Base-by-base conservation (phyloP, 177 flowering plant genomes). In the Vitis hybrid region DNA sequence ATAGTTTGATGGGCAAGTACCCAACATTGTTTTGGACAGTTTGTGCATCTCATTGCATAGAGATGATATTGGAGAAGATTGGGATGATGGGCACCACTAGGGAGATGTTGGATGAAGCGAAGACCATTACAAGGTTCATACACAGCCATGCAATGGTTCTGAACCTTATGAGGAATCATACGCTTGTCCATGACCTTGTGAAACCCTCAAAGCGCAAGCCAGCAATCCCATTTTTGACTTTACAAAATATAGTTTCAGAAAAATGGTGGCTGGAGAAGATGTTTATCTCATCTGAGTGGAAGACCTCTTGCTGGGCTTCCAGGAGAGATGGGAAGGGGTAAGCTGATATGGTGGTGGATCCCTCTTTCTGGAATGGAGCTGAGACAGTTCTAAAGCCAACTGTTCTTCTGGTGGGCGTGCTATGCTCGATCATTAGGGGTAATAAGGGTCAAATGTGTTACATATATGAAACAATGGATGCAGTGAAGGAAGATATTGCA, bases 401-500 rank as follows among this genome's bases (percentile, higher is more conserved):
- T 30, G 63, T 80, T 56, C 94, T 94, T 2, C 73, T 91, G 13
- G 75, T 89, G 57, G 74, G 74, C 2, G 76, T 81, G 46, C 18
- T 86, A 18, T 66, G 63, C 49, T 70, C 82, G 65, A 65, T 86
- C 46, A 60, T 68, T 56, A 71, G 61, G 32, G 78, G 75, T 56
- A 66, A 71, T 51, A 78, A 74, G 48, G 80, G n/a, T 13, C 78
- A 75, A 66, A 57, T 82, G 54, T 91, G 86, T 27, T 80, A 60
- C 80, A 81, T 89, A 60, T 91, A 91, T 58, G 97, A 91, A 68
- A 80, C 89, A 3, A 84, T 91, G 80, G 97, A 90, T 67, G 88
- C 85, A 58, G 84, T 70, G 13, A 90, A 91, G 70, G 97, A 91
- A 69, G 77, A 79, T 0, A 87, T 91, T 48, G 70, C 74, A 66